Conservation (phyloP, 108 stramenopile species). For the Parietichytrium sp. region DNA sequence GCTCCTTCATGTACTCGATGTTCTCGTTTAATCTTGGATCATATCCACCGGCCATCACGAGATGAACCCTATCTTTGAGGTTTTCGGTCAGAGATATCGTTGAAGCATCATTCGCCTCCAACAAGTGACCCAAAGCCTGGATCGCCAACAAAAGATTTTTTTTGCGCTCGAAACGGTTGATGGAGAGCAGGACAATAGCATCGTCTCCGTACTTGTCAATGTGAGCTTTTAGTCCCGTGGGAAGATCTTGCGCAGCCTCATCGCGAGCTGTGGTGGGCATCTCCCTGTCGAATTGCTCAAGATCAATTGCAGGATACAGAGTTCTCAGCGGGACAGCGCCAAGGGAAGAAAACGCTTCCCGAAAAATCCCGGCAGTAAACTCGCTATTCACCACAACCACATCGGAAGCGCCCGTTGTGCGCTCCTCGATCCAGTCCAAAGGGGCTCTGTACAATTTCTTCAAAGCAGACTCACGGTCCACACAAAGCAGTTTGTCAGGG, state of each 20-base stretch:
- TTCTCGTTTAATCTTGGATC: slow-evolving; percentile 87
- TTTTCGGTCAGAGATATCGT: neutral
- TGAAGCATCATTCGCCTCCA: neutral
- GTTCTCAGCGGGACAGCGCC: slow-evolving; percentile 58
- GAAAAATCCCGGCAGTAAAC: slow-evolving; percentile 78
- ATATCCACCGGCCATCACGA: slow-evolving; percentile 93
- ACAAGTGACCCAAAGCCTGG: slow-evolving; percentile 43
- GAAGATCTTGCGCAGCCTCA: neutral
- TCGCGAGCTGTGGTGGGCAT: neutral
- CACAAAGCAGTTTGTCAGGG: slow-evolving; percentile 88
- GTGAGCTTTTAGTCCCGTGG: slow-evolving; percentile 39
- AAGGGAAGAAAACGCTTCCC: slow-evolving; percentile 63
- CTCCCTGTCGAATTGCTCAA: slow-evolving; percentile 29
- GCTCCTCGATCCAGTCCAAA: slow-evolving; percentile 72
- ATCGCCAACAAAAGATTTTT: slow-evolving; percentile 81
- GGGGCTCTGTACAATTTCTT: slow-evolving; percentile 50
- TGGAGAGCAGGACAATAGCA: slow-evolving; percentile 71
- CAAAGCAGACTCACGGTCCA: slow-evolving; percentile 34
- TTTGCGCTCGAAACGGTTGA: slow-evolving; percentile 95
- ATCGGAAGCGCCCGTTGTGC: slow-evolving; percentile 75
- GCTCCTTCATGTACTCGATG: slow-evolving; percentile 80
- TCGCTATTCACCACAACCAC: slow-evolving; percentile 84
- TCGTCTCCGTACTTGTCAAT: slow-evolving; percentile 38
- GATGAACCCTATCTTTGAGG: neutral
- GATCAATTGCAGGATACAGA: slow-evolving; percentile 77